These are phyloP conservation scores for Fusarium sp. DNA, from an alignment of 2,329 filamentous ascomycete species.

Conservation along the genomic window DNA sequence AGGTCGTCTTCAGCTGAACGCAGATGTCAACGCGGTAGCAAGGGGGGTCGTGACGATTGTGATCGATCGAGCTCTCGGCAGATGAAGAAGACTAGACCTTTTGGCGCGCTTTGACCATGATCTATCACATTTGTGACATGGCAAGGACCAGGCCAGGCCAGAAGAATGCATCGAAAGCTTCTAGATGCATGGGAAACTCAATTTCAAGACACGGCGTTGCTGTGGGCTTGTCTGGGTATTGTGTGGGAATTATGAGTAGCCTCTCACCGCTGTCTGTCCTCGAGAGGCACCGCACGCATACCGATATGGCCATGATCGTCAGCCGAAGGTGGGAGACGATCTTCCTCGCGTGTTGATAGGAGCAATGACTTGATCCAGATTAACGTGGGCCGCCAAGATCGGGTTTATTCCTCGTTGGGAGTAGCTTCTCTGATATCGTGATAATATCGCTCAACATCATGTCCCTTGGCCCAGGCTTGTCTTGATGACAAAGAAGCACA, in stretches of 20 bases:
- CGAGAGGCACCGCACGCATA: neutral
- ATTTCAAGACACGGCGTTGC: neutral
- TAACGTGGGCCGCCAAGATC: slow-evolving; percentile 2
- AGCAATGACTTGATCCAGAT: slow-evolving; percentile 6
- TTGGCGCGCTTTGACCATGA: neutral
- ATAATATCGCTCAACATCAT: no score
- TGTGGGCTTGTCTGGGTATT: neutral
- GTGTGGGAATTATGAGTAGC: neutral
- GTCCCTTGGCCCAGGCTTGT: neutral
- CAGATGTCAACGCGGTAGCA: neutral
- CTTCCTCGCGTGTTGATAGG: slow-evolving; percentile 3
- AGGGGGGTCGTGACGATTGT: neutral
- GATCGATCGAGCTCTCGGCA: neutral
- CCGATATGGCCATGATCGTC: neutral
- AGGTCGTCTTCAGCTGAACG: neutral
- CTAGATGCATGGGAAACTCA: slow-evolving; percentile 8
- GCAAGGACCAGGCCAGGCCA: no score
- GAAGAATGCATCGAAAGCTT: neutral
- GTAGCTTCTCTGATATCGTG: neutral
- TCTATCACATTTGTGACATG: neutral
- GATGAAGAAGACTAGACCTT: neutral
- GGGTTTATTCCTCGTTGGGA: neutral
- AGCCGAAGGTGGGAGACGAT: neutral
- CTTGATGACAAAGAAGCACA: neutral
- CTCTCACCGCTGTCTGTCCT: slow-evolving; percentile 10